Conservation (phyloP, 2,329 filamentous ascomycete genomes). For the Alternaria solani region DNA sequence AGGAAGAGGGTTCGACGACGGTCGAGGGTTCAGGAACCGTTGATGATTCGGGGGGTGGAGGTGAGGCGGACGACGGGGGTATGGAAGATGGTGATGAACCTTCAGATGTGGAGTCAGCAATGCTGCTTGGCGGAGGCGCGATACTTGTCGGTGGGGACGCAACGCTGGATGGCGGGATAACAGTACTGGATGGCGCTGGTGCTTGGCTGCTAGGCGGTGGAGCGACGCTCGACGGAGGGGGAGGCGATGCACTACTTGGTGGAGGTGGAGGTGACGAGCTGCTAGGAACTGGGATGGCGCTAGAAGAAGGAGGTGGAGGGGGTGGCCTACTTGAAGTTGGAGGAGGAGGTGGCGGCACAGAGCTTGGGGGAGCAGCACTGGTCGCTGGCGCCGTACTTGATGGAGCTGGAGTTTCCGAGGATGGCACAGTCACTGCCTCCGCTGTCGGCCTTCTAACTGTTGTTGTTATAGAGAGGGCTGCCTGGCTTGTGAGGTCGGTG, state of each 20-base stretch:
- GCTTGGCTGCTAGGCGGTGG: slow-evolving; percentile 16
- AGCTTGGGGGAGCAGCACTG: slow-evolving; percentile 1
- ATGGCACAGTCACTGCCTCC: background rate
- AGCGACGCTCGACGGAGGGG: slow-evolving; percentile 19
- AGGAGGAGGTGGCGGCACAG: slow-evolving; percentile 16
- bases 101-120: slow-evolving; percentile 36
- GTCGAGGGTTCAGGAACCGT: background rate
- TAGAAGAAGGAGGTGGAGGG: slow-evolving; percentile 23
- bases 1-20: slow-evolving; percentile 1
- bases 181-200: slow-evolving; percentile 17
- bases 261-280: slow-evolving; percentile 6
- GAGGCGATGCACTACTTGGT: slow-evolving; percentile 10
- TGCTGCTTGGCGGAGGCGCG: slow-evolving; percentile 28
- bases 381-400: slow-evolving; percentile 7
- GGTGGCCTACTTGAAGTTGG: slow-evolving; percentile 13
- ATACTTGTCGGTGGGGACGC: slow-evolving; percentile 12
- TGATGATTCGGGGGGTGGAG: background rate
- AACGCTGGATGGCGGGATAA: slow-evolving; percentile 11
- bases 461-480: slow-evolving; percentile 2
- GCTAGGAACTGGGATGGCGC: slow-evolving; percentile 9
- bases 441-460: background rate
- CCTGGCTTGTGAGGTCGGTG: slow-evolving; percentile 12
- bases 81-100: slow-evolving; percentile 14
- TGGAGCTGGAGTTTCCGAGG: slow-evolving; percentile 12
- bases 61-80: background rate